Evolutionary conservation across 768 basidiomycete genomes (phyloP).

Genomic region (Auricularia sp.): DNA sequence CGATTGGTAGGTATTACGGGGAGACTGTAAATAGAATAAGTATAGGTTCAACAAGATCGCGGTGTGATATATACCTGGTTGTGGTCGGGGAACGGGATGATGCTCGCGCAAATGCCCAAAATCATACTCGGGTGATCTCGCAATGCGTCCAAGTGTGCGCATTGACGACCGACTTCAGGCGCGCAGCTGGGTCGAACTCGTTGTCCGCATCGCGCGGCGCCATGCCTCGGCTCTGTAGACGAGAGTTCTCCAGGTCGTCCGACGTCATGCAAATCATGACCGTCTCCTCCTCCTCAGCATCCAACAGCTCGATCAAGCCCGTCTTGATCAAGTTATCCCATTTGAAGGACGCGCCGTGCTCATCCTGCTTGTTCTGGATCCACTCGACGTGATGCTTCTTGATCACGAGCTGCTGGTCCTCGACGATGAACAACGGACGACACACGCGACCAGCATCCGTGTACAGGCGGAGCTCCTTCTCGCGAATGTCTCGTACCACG

Average conservation of each 20-base stretch:
- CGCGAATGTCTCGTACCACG: conserved; percentile 94
- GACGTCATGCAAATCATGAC: conserved; percentile 99
- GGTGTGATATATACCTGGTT: conserved; percentile 62
- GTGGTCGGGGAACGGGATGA: conserved; percentile 99
- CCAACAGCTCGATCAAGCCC: conserved; percentile 87
- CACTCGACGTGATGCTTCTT: conserved; percentile 77
- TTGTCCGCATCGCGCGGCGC: conserved; percentile 50
- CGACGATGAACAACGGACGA: conserved; percentile 94
- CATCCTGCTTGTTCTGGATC: conserved; percentile 49
- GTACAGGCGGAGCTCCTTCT: conserved; percentile 86
- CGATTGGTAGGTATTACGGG: conserved; percentile 99
- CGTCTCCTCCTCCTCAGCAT: conserved; percentile 98
- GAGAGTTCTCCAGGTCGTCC: conserved; percentile 83
- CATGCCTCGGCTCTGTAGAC: conserved; percentile 50
- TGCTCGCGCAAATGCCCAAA: conserved; percentile 94
- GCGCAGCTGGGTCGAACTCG: conserved; percentile 78
- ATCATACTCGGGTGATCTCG: conserved; percentile 99
- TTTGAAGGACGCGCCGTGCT: conserved; percentile 33
- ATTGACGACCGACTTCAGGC: conserved; percentile 74
- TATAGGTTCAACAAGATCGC: not conserved
- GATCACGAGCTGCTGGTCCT: conserved; percentile 74
- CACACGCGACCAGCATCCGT: conserved; percentile 96
- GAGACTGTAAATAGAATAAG: conserved; percentile 49
- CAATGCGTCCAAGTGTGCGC: conserved; percentile 97
- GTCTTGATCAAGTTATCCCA: conserved; percentile 81